A percentile compares a stretch with the other conserved stretches of the same genome.
Conservation (phyloP, 2,329 filamentous ascomycete species). For the Fusarium euwallaceae region DNA sequence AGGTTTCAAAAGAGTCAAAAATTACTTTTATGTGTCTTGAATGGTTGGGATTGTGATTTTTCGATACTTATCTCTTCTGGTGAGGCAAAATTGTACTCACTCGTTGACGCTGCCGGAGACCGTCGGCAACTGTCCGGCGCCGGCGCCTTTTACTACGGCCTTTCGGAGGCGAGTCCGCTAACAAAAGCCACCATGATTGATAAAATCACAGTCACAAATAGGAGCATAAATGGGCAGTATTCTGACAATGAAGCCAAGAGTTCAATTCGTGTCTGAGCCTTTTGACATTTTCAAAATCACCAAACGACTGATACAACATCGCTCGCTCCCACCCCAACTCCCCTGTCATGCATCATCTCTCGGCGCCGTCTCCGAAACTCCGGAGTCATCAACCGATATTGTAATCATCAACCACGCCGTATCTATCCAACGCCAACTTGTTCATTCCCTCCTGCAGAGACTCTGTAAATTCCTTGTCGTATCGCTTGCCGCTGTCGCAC, state of each 20-base stretch:
- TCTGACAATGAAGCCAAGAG: too few species aligned
- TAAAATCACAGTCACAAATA: not conserved
- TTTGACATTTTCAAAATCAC: not conserved
- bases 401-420: slow-evolving; percentile 51
- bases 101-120: slow-evolving; percentile 7
- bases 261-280: not conserved
- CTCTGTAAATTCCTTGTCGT: slow-evolving; percentile 53
- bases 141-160: slow-evolving; percentile 24
- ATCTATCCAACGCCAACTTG: slow-evolving; percentile 52
- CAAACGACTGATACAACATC: slow-evolving; percentile 10
- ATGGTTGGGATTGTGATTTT: not conserved
- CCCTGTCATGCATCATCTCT: slow-evolving; percentile 10
- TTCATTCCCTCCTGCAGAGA: slow-evolving; percentile 54
- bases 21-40: not conserved
- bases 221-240: too few species aligned
- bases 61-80: not conserved
- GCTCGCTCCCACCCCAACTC: slow-evolving; percentile 5
- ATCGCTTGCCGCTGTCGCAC: slow-evolving; percentile 52
- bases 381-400: slow-evolving; percentile 44
- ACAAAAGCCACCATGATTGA: not conserved
- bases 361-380: slow-evolving; percentile 33
- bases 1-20: not conserved
- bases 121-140: slow-evolving; percentile 31
- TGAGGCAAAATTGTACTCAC: slow-evolving; percentile 8
- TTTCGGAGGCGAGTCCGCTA: slow-evolving; percentile 26